A percentile compares a stretch with the other conserved stretches of the same genome.
Conservation (phyloP, 352 stramenopile genomes). For the Ophiocytium majus region DNA sequence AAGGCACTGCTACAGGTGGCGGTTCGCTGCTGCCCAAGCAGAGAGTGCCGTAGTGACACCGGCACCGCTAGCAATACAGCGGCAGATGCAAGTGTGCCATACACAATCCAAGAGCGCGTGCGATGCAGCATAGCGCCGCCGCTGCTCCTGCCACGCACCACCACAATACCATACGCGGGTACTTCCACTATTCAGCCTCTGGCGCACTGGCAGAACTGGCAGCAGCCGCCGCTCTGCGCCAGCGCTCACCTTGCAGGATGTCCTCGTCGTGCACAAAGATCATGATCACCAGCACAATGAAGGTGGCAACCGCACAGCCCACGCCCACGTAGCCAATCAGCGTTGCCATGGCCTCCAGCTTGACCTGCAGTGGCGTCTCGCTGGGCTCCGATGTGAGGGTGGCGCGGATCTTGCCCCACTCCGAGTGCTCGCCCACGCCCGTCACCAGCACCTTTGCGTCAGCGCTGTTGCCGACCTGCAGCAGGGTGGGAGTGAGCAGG, state of each 20-base stretch:
- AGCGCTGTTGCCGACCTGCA: conserved; percentile 39
- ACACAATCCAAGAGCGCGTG: no score
- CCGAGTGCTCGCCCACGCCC: conserved; percentile 72
- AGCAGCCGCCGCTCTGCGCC: no score
- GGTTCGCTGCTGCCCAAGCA: no score
- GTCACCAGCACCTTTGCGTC: conserved; percentile 70
- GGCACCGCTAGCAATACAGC: no score
- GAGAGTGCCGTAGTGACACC: no score
- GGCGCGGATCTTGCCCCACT: conserved; percentile 84
- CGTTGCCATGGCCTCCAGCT: conserved; percentile 82
- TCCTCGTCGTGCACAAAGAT: conserved; percentile 71
- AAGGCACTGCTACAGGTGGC: no score
- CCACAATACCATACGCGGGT: no score
- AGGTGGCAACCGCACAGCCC: conserved; percentile 75
- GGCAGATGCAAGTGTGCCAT: no score
- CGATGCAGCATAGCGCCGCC: no score
- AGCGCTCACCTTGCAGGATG: conserved; percentile 21
- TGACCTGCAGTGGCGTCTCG: conserved; percentile 83
- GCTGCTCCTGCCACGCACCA: no score
- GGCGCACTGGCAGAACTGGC: no score
- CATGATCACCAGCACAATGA: conserved; percentile 73
- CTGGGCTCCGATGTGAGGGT: conserved; percentile 79
- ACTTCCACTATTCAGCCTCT: no score
- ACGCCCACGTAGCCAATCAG: conserved; percentile 67
- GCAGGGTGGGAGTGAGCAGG: not conserved